These are phyloP conservation scores for Paraconiothyrium sp. DNA, from an alignment of 2,329 filamentous ascomycete genomes.

Conservation along the genomic window DNA sequence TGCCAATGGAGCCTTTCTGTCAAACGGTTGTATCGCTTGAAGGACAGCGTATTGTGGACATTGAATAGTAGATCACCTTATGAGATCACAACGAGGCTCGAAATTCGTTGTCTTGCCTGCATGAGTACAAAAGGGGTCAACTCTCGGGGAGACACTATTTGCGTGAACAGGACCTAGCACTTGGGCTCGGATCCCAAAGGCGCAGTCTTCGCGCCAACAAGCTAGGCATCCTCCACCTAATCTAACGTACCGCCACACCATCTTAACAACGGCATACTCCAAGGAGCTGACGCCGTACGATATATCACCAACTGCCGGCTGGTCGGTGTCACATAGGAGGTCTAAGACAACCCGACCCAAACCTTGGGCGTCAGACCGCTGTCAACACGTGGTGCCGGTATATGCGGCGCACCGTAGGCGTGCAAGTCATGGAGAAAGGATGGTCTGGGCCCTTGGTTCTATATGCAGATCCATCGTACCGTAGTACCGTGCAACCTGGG, in stretches of 20 bases:
- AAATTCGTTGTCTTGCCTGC: no score
- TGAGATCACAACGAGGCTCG: no score
- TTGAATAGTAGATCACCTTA: no score
- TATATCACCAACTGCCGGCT: not conserved
- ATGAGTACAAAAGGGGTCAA: no score
- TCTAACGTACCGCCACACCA: not conserved
- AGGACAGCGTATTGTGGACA: no score
- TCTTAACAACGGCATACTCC: not conserved
- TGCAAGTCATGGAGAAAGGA: not conserved
- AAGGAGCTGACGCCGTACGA: no score
- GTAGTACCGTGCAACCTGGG: not conserved
- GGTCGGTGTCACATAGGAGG: not conserved
- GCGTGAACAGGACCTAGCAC: no score
- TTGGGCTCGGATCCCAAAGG: no score
- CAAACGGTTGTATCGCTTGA: no score
- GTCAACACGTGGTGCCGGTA: constrained; percentile 5
- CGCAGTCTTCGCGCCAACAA: not conserved
- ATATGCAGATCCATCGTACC: not conserved
- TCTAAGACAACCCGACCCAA: not conserved
- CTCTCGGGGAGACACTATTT: no score
- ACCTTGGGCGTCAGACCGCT: constrained; percentile 1
- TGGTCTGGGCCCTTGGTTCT: not conserved
- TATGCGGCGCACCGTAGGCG: constrained; percentile 2
- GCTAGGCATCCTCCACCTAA: not conserved
- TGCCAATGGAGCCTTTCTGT: no score